A percentile compares a stretch with the other conserved stretches of the same genome.
Conservation (phyloP, 2,329 filamentous ascomycete genomes). For the Cyanodermella asteris region DNA sequence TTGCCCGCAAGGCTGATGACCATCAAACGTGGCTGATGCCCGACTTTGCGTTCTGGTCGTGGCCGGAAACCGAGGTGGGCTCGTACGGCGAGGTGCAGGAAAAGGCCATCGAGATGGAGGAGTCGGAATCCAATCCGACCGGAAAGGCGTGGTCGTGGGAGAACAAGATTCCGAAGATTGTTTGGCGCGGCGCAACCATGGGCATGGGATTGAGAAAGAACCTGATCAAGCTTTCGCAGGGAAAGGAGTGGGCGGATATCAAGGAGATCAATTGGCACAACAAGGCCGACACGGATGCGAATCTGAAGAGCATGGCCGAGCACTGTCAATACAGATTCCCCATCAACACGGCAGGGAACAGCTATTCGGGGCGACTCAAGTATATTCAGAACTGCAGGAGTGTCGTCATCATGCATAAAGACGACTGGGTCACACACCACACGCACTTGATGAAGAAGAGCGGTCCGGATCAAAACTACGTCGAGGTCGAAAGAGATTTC, state of each 20-base stretch:
- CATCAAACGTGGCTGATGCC: conserved; percentile 27
- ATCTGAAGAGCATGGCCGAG: conserved; percentile 27
- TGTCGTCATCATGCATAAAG: conserved; percentile 26
- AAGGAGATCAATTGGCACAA: conserved; percentile 20
- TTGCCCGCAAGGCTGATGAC: conserved; percentile 14
- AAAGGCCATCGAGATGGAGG: background rate
- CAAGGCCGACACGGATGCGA: conserved; percentile 16
- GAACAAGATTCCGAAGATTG: conserved; percentile 1
- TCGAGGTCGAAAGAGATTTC: conserved; percentile 30
- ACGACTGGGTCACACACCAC: conserved; percentile 28
- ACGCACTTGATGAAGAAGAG: conserved; percentile 22
- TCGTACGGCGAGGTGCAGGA: conserved; percentile 21
- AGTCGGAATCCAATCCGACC: too few species aligned
- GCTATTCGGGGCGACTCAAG: conserved; percentile 31
- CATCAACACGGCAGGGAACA: conserved; percentile 30
- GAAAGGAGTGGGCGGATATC: conserved; percentile 26
- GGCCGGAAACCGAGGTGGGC: conserved; percentile 26
- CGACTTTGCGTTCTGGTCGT: conserved; percentile 32
- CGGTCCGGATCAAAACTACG: conserved; percentile 27
- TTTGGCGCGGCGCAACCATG: conserved; percentile 1
- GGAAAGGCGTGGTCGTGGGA: background rate
- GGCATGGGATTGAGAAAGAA: too few species aligned
- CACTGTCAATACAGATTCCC: conserved; percentile 34
- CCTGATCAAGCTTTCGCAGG: conserved; percentile 17
- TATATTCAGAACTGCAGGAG: conserved; percentile 30